Base-by-base conservation (phyloP, 1,284 basidiomycete species). In the Thecaphora frezii region DNA sequence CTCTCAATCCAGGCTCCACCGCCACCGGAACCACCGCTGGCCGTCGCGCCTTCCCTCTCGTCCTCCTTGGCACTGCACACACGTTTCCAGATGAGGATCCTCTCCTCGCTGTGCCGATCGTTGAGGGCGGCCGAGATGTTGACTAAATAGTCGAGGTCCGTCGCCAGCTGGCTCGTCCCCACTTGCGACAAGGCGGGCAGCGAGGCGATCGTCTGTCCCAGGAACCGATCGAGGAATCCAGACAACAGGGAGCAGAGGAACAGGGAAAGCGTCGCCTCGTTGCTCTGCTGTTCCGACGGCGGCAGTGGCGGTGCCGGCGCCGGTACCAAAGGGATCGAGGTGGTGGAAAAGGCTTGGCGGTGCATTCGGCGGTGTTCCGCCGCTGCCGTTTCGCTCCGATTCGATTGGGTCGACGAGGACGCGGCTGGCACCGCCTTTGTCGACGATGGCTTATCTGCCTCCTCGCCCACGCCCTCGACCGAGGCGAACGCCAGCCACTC, bases 81-180 rank as follows among this genome's bases (percentile, higher is more conserved):
- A 40, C 52, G 54, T 24, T 54, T 63, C 60, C 60, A 63, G 33
- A 42, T 46, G 14, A 42, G 25, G 39, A 66, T n/a, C 9, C 58
- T 48, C 2, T 1, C 33, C 19, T 60, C 58, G 36, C 54, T 58
- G 37, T 58, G 54, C 0, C 40, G 10, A 21, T 55, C 50, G 71
- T 93, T 92, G 47, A 97, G 82, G 22, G 91, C 91, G 33, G 87
- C 83, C n/a, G 93, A 88, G 39, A 97, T 92, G 71, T 93, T 96
- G 16, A 85, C 85, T 24, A 98, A 83, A 79, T 97, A 96, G 23
- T 86, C 88, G 51, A 98, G 80, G 80, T 97, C 94, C 1, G 88
- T 88, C 1, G 85, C 83, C n/a, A 98, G 83, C 76, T 97, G 94
- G 10, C 87, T 86, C 1, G 88, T 86, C 0, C 93, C 94, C 1